These are phyloP conservation scores for Trichosporon asahii DNA, from an alignment of 1,284 basidiomycete species.

Conservation along the genomic window DNA sequence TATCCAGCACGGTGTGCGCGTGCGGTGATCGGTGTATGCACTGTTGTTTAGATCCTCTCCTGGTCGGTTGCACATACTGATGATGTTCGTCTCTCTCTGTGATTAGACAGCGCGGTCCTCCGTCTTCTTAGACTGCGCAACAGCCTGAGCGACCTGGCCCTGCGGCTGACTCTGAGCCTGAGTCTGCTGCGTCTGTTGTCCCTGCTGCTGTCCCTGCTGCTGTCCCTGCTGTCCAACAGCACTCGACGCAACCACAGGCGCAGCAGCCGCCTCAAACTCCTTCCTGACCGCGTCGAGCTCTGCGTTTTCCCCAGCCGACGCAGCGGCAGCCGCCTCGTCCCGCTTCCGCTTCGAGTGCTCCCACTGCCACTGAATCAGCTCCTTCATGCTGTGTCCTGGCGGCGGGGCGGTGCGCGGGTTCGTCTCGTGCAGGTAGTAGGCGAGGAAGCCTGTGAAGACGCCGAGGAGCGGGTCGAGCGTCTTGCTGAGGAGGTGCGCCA, in stretches of 20 bases:
- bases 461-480: constrained; percentile 69
- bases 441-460: constrained; percentile 71
- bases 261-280: constrained; percentile 36
- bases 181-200: too few species aligned
- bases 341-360: constrained; percentile 35
- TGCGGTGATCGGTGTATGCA: constrained; percentile 18
- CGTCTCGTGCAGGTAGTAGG: constrained; percentile 77
- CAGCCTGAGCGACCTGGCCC: background rate
- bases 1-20: constrained; percentile 33
- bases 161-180: background rate
- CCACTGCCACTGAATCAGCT: constrained; percentile 70
- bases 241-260: background rate
- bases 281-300: constrained; percentile 45
- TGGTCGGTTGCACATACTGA: background rate
- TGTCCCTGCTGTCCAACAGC: too few species aligned
- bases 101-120: constrained; percentile 5
- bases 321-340: constrained; percentile 26
- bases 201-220: too few species aligned
- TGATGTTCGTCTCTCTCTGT: background rate
- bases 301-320: constrained; percentile 21
- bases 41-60: background rate
- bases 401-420: constrained; percentile 72
- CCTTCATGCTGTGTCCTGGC: constrained; percentile 62
- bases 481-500: constrained; percentile 45
- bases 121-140: background rate